Evolutionary conservation across 495 filamentous ascomycete genomes (phyloP).

Genomic region (Apiosordaria backusii): DNA sequence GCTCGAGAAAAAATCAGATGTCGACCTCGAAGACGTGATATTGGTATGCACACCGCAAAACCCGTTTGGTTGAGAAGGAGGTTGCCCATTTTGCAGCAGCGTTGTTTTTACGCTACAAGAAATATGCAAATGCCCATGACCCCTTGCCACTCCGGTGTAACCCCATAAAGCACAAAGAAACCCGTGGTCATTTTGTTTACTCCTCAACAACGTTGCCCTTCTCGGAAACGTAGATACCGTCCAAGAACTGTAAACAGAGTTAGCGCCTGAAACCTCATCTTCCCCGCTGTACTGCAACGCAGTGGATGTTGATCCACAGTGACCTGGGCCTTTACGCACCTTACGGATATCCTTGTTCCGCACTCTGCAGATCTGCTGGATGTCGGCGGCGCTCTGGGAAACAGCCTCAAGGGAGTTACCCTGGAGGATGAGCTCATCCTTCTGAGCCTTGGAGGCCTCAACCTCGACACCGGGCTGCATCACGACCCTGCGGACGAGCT

Average conservation of each 20-base stretch:
- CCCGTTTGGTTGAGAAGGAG: constrained; percentile 32
- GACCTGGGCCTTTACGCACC: constrained; percentile 46
- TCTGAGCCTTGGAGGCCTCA: constrained; percentile 80
- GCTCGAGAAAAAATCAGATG: constrained; percentile 9
- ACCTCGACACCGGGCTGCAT: constrained; percentile 90
- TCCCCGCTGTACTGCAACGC: neutral
- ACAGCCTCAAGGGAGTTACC: constrained; percentile 96
- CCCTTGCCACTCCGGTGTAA: constrained; percentile 42
- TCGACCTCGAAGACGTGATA: constrained; percentile 12
- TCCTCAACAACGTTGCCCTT: constrained; percentile 85
- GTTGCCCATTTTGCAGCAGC: constrained; percentile 48
- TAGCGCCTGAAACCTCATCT: constrained; percentile 26
- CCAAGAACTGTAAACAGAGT: constrained; percentile 74
- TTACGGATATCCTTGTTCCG: constrained; percentile 99
- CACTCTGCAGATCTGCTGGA: constrained; percentile 98
- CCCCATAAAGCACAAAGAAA: constrained; percentile 46
- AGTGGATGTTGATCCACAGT: neutral
- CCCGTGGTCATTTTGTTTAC: constrained; percentile 44
- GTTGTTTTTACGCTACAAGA: constrained; percentile 49
- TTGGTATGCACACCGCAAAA: constrained; percentile 24
- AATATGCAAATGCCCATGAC: constrained; percentile 52
- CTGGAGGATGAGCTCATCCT: constrained; percentile 90
- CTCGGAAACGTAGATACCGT: constrained; percentile 99
- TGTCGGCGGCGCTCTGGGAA: constrained; percentile 95
- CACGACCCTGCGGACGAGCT: constrained; percentile 88